Evolutionary conservation across 179 eudicot species (phyloP), one percentile per base, ranked within the genome.

Genomic region (Sideroxylon spinosum): DNA sequence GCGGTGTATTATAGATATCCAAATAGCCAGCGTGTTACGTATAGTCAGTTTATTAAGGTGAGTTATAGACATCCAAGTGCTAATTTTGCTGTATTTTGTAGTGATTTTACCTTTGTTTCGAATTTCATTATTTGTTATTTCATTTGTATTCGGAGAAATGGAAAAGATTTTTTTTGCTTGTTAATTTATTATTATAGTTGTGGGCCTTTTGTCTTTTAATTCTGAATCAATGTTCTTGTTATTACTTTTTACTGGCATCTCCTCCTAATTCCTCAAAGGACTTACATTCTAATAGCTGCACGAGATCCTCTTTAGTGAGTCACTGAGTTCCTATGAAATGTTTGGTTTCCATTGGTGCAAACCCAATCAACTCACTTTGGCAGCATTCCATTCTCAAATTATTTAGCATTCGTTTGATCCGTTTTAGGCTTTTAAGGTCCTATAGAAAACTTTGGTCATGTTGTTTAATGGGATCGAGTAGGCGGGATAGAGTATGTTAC

Each of bases 1-100:
- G 98, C 99, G 63, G 97, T 96, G 74, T 96, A 96, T 71, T 96
- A 96, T 80, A 89, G 97, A 86, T 87, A 85, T 82, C 99, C 99
- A 56, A 92, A 96, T 82, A 92, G 98, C 81, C 97, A 91, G 87
- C 97, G 98, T 44, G 97, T 96, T 72, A 88, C 97, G 60, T 96
- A 89, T 85, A 86, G 95, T 76, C 99, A 96, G 81, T 96, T 94
- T 82, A 88, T 96, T 67, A 96, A 92, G 95, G 99, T 96, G 49
- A 86, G 88, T 76, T 13, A 37, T 70, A 20, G 62, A 23, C 48
- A 50, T 17, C 29, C 57, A 16, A 49, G 64, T 56, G 61, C 25
- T 60, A 6, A 37, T n/a, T 23, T 28, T 57, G 32, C 22, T 20
- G 19, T 78, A 25, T 44, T 13, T 20, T 74, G 19, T 66, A 14